These are phyloP conservation scores for Calonectria honghensis DNA, from an alignment of 2,329 filamentous ascomycete species.

Conservation along the genomic window DNA sequence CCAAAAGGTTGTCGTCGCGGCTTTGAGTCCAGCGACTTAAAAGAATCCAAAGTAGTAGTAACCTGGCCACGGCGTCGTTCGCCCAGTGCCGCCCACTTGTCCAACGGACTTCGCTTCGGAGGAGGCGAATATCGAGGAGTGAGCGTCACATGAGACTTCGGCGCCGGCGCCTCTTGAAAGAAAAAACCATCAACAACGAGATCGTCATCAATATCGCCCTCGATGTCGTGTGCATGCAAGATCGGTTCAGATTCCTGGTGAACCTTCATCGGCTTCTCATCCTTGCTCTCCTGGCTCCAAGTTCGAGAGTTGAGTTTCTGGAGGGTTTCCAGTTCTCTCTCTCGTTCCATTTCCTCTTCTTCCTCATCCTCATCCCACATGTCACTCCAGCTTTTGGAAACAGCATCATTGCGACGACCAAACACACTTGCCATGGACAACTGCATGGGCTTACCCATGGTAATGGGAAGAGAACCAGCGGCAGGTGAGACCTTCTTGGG, in stretches of 20 bases:
- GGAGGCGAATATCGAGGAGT: constrained; percentile 78
- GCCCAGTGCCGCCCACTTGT: constrained; percentile 94
- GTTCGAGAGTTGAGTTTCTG: constrained; percentile 83
- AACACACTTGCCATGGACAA: constrained; percentile 87
- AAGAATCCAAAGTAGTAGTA: constrained; percentile 69
- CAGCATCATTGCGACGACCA: constrained; percentile 83
- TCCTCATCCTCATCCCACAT: constrained; percentile 95
- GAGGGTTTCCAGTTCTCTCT: constrained; percentile 70
- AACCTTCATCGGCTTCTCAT: constrained; percentile 49
- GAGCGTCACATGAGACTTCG: constrained; percentile 60
- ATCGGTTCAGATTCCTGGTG: constrained; percentile 43
- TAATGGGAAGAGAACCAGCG: constrained; percentile 85
- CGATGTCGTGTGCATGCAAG: constrained; percentile 58
- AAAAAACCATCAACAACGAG: constrained; percentile 82
- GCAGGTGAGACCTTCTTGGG: constrained; percentile 72
- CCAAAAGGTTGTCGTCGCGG: constrained; percentile 68
- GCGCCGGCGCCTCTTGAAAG: constrained; percentile 78
- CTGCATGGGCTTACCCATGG: constrained; percentile 83
- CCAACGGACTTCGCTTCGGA: constrained; percentile 77
- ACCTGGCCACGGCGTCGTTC: constrained; percentile 83
- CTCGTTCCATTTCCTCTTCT: constrained; percentile 79
- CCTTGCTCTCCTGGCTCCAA: constrained; percentile 85
- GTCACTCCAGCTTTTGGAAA: constrained; percentile 99
- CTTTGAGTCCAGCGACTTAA: constrained; percentile 70
- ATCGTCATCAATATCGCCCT: constrained; percentile 77